Evolutionary conservation across 2,329 filamentous ascomycete genomes (phyloP), one percentile per base, ranked within the genome.

Genomic region (Tolypocladium nubicola): DNA sequence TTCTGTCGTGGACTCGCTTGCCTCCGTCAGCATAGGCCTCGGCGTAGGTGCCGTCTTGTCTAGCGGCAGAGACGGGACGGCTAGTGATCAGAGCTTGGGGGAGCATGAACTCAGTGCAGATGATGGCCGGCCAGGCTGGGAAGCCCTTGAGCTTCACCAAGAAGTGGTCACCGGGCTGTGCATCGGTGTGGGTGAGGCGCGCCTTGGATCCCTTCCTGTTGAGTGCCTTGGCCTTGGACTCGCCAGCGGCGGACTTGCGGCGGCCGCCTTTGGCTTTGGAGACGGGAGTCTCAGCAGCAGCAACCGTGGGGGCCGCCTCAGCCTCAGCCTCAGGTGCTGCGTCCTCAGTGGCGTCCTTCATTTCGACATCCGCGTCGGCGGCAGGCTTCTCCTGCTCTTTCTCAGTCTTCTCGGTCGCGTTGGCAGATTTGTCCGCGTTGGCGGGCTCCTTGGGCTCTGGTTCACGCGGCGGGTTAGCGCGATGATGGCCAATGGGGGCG

Each of bases 81-180:
- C 82, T 83, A 66, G 81, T 88, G 56, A 95, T 75, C 30, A 99
- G 81, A 16, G 81, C 84, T 58, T 85, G 79, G 2, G 94, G 93
- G 23, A 99, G 84, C 87, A 99, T 97, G 61, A 87, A 86, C 72
- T 99, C 93, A 69, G 96, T 91, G 71, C 90, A 94, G 65, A 99
- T 85, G 68, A 99, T 89, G 56, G 90, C 87, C 19, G 94, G 94
- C 94, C 94, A 99, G 43, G 90, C 87, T 38, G 94, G 90, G 73
- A 90, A 96, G 59, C 93, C 94, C 79, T 95, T 96, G 73, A 99
- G 85, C 72, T 92, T 89, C 62, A 95, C 90, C 68, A 96, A 86
- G 75, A 88, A 97, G 74, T 92, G 88, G 66, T 97, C 88, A 64
- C 95, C 94, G 5, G 94, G 89, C 76, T 96, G 81, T 62, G 90